Evolutionary conservation across 2,329 filamentous ascomycete genomes (phyloP), one percentile per base, ranked within the genome.

Genomic region (Podosphaera aphanis): DNA sequence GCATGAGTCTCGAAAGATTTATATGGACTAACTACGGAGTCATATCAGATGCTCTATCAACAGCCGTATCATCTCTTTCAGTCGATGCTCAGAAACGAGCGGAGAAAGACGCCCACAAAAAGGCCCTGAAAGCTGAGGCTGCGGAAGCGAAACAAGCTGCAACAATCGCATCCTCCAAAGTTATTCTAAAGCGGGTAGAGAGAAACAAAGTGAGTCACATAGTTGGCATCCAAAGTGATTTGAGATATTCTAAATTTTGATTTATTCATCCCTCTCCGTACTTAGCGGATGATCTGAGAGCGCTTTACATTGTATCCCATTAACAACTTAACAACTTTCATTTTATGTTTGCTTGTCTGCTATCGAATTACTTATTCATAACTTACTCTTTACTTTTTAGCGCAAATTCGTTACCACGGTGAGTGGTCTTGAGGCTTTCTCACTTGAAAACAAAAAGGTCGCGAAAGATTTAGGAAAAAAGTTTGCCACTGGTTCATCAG

Each of bases 381-480:
- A 35, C 23, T 35, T 23, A 48, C 15, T 39, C n/a, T 11, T 20
- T 10, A 33, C 1, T 29, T 6, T 19, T 7, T 36, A 51, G 71
- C 77, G 90, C 59, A 98, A 98, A 67, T 92, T 78, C 60, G 86
- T 98, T 46, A 98, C 90, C 0, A 79, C 86, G 15, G 77, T 98
- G n/a, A 75, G 75, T 5, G 90, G 90, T 0, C 69, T 98, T 18
- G 90, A 98, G 62, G 77, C 79, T 0, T 93, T 94, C 58, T 84
- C 84, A 0, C 63, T 95, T 37, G 88, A 95, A 47, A 71, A 94
- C 57, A 98, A 98, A 64, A 95, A 94, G 67, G 71, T 93, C 6
- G 79, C 86, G 48, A 95, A 95, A 68, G 90, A 95, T 58, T 78
- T 95, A 54, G 90, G 90, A 51, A 98, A 95, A 73, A 95, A 94